phyloP scores from a whole-genome alignment of 2,329 filamentous ascomycete genomes.

The Paecilomyces sp. region DNA sequence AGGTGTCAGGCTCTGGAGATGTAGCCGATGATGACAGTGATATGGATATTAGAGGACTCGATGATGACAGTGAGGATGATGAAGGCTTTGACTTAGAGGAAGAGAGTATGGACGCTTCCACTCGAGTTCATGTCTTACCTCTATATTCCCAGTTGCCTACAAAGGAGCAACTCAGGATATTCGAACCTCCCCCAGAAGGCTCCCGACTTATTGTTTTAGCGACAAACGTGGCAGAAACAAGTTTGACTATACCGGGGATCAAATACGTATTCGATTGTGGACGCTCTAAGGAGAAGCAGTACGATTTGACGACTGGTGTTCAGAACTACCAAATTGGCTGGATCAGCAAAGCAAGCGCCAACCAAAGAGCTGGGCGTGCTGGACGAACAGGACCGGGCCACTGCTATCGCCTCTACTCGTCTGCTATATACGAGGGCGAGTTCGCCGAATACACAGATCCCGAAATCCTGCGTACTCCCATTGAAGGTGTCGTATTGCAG shows the following conservation, averaged over 20 bases:
- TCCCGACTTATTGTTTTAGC: conserved; percentile 81
- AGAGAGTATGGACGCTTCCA: conserved; percentile 51
- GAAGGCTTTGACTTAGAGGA: conserved; percentile 64
- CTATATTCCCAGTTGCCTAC: conserved; percentile 90
- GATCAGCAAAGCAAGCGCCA: conserved; percentile 96
- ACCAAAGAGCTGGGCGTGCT: conserved; percentile 85
- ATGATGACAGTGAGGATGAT: conserved; percentile 52
- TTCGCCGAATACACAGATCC: conserved; percentile 81
- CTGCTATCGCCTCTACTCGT: conserved; percentile 91
- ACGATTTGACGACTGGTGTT: conserved; percentile 79
- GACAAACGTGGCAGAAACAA: conserved; percentile 95
- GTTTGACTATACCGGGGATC: conserved; percentile 90
- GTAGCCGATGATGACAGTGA: conserved; percentile 51
- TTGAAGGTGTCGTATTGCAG: conserved; percentile 87
- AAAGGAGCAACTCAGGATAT: conserved; percentile 83
- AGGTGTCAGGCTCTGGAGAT: conserved; percentile 36
- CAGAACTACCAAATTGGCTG: conserved; percentile 93
- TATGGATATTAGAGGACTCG: conserved; percentile 54
- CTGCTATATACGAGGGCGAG: conserved; percentile 80
- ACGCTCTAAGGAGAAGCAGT: conserved; percentile 83
- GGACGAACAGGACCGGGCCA: conserved; percentile 93
- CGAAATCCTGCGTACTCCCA: conserved; percentile 82
- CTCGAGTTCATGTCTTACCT: conserved; percentile 78
- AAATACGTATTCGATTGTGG: conserved; percentile 95
- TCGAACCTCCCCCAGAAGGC: conserved; percentile 74